phyloP scores from a whole-genome alignment of 306 rosid species.

The Malus sylvestris region DNA sequence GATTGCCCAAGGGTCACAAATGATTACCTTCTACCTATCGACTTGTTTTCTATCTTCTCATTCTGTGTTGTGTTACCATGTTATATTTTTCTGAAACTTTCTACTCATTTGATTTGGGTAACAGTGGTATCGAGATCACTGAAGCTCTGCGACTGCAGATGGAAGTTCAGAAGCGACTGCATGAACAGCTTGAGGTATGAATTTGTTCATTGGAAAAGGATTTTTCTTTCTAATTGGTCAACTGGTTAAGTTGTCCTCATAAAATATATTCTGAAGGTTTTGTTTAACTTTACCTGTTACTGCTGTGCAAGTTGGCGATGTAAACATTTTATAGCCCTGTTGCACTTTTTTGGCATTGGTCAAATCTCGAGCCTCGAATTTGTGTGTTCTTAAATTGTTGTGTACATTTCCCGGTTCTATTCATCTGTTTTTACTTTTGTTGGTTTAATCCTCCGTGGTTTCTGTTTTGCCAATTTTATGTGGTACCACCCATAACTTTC shows the following conservation, averaged over 20 bases:
- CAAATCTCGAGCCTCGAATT: not conserved
- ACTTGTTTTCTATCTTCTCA: not conserved
- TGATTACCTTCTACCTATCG: not conserved
- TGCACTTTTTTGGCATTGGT: not conserved
- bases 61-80: constrained; percentile 1
- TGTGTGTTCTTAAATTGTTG: not conserved
- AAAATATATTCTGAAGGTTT: constrained; percentile 1
- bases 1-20: not conserved
- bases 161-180: constrained; percentile 98
- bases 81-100: constrained; percentile 12
- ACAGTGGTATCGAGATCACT: constrained; percentile 87
- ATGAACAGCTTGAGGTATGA: constrained; percentile 94
- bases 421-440: not conserved
- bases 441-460: not conserved
- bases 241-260: constrained; percentile 4
- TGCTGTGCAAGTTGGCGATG: not conserved
- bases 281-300: not conserved
- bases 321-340: not conserved
- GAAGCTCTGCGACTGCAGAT: constrained; percentile 98
- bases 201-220: constrained; percentile 8
- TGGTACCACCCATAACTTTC: not conserved
- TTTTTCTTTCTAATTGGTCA: constrained; percentile 12
- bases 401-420: not conserved
- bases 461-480: not conserved
- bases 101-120: constrained; percentile 5